Base-by-base conservation (phyloP, 2,329 filamentous ascomycete genomes). In the Pseudonectria buxi region DNA sequence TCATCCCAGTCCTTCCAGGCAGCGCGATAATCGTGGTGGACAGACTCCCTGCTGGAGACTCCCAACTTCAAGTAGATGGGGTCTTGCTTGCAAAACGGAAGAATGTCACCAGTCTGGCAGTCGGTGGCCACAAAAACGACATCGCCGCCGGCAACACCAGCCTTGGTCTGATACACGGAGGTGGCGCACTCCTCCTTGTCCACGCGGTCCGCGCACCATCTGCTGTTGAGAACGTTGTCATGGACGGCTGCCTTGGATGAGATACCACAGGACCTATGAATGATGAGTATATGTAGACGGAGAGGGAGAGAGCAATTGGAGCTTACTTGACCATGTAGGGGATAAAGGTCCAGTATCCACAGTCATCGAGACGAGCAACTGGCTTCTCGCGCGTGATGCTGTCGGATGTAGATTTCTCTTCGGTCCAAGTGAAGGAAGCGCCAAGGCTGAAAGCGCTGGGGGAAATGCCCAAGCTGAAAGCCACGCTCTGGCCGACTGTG, bases 271-370 rank as follows among this genome's bases (percentile, higher is more conserved):
- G 37, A 39, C 2, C 31, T 33, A 13, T 22, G n/a, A n/a, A n/a
- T n/a, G n/a, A n/a, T n/a, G n/a, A n/a, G n/a, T n/a, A n/a, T n/a
- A n/a, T n/a, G n/a, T n/a, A n/a, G n/a, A n/a, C n/a, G n/a, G n/a
- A n/a, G n/a, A n/a, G n/a, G n/a, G n/a, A n/a, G n/a, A n/a, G n/a
- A n/a, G n/a, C n/a, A n/a, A n/a, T n/a, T n/a, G n/a, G n/a, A n/a
- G n/a, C n/a, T n/a, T 22, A 30, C 38, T 32, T 40, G 7, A 38
- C 31, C 31, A 32, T 29, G 25, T 38, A 30, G 0, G 35, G 35
- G 2, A 41, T 18, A 28, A 41, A 41, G 11, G 39, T 30, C 35
- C 39, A 41, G 32, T 41, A 41, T 25, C 35, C 39, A 28, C 39
- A 41, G 6, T 40, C 35, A 25, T 34, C 38, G 7, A 35, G 18